Percentiles rank a stretch among this genome's conserved stretches.
Conservation (phyloP, 176 grass and related monocot genomes). For the Musa schizocarpa region DNA sequence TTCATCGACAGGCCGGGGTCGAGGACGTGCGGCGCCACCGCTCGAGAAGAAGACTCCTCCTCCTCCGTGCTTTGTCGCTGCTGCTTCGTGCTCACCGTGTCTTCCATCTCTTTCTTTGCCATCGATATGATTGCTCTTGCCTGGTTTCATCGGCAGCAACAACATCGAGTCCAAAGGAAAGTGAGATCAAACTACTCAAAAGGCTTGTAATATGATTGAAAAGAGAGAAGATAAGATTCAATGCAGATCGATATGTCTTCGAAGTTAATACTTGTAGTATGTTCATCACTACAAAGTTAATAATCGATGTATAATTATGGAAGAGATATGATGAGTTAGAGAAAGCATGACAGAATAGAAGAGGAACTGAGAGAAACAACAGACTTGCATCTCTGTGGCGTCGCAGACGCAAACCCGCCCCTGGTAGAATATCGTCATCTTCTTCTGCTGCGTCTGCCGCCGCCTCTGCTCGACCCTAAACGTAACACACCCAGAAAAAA, state of each 20-base stretch:
- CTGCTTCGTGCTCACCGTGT: neutral
- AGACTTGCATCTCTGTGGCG: neutral
- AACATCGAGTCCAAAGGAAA: neutral
- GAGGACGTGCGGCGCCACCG: neutral
- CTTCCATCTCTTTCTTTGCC: neutral
- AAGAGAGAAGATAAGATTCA: neutral
- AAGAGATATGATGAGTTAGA: too few relatives aligned
- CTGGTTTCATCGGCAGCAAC: neutral
- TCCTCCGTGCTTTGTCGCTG: neutral
- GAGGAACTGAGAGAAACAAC: neutral
- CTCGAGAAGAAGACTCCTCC: neutral
- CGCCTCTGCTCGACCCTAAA: neutral
- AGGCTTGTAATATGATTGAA: too few relatives aligned
- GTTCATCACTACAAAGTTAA: too few relatives aligned
- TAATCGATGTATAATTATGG: too few relatives aligned
- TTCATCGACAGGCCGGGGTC: neutral
- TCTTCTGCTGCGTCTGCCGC: neutral
- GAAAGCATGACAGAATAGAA: too few relatives aligned
- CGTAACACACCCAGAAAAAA: neutral
- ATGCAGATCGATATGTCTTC: neutral
- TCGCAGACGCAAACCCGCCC: neutral
- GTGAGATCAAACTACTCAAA: neutral
- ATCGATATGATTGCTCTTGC: conserved; percentile 4
- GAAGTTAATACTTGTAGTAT: too few relatives aligned
- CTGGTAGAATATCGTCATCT: conserved; percentile 4